phyloP scores from a whole-genome alignment of 208 protist genomes.

The Trypanosoma avium region DNA sequence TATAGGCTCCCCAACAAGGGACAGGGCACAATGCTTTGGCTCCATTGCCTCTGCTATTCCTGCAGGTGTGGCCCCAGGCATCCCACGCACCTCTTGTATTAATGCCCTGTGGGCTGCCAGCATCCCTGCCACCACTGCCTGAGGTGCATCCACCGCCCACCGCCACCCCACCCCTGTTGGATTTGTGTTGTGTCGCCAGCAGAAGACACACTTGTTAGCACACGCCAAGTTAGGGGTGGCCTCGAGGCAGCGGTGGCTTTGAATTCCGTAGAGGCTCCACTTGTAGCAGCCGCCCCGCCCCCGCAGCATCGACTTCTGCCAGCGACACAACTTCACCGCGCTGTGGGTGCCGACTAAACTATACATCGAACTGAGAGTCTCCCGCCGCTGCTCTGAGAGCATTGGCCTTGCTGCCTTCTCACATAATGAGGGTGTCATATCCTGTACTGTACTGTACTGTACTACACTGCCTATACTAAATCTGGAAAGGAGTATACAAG shows the following conservation, averaged over 20 bases:
- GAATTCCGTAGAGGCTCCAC: conserved; percentile 97
- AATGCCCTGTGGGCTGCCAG: conserved; percentile 76
- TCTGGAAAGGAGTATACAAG: no score
- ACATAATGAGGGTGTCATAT: no score
- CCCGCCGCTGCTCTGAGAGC: conserved; percentile 71
- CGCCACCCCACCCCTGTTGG: conserved; percentile 90
- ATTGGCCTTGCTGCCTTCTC: conserved; percentile 52
- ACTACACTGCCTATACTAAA: no score
- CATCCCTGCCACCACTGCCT: conserved; percentile 84
- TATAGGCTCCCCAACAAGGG: conserved; percentile 95
- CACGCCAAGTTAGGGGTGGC: conserved; percentile 95
- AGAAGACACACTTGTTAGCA: conserved; percentile 97
- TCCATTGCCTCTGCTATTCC: conserved; percentile 80
- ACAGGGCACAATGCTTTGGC: conserved; percentile 93
- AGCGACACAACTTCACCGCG: conserved; percentile 96
- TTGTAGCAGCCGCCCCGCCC: conserved; percentile 97
- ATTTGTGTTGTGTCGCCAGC: conserved; percentile 94
- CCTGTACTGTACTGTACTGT: no score
- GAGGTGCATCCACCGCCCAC: conserved; percentile 92
- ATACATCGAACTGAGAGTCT: conserved; percentile 79
- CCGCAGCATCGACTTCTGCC: conserved; percentile 97
- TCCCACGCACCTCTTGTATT: conserved; percentile 80
- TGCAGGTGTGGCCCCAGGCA: conserved; percentile 89
- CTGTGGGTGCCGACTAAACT: conserved; percentile 93
- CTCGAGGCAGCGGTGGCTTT: conserved; percentile 96